Evolutionary conservation across 2,329 filamentous ascomycete species (phyloP).

Genomic region (Ophiobolus disseminans): DNA sequence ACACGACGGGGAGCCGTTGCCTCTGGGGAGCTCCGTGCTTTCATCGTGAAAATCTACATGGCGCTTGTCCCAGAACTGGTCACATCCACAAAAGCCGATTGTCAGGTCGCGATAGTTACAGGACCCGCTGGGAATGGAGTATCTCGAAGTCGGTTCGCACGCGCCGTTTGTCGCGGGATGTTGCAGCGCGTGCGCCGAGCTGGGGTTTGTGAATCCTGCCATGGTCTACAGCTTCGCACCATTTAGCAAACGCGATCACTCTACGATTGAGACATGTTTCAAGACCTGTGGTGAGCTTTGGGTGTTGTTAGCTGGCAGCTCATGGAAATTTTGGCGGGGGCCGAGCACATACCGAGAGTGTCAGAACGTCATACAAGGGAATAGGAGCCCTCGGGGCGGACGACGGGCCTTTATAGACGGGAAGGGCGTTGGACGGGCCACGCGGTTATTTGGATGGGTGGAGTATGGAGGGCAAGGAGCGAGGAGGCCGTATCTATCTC

Average conservation of each 20-base stretch:
- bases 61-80: constrained; percentile 58
- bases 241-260: constrained; percentile 35
- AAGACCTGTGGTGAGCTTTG: constrained; percentile 27
- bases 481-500: constrained; percentile 33
- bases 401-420: constrained; percentile 24
- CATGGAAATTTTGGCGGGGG: constrained; percentile 23
- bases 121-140: constrained; percentile 56
- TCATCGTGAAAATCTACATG: constrained; percentile 43
- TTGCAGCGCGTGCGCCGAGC: constrained; percentile 26
- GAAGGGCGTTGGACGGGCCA: constrained; percentile 17
- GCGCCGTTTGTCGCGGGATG: constrained; percentile 20
- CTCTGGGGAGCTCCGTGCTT: constrained; percentile 29
- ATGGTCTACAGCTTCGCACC: constrained; percentile 45
- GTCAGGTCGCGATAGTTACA: constrained; percentile 61
- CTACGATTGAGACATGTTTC: constrained; percentile 41
- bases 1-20: constrained; percentile 53
- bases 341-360: constrained; percentile 40
- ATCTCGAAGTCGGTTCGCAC: constrained; percentile 29
- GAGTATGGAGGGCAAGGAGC: constrained; percentile 19
- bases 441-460: constrained; percentile 21
- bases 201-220: constrained; percentile 42
- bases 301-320: constrained; percentile 33
- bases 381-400: constrained; percentile 16
- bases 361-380: constrained; percentile 29
- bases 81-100: constrained; percentile 60